Evolutionary conservation across 805 yeast genomes (phyloP).

Genomic region (Candida boleticola): DNA sequence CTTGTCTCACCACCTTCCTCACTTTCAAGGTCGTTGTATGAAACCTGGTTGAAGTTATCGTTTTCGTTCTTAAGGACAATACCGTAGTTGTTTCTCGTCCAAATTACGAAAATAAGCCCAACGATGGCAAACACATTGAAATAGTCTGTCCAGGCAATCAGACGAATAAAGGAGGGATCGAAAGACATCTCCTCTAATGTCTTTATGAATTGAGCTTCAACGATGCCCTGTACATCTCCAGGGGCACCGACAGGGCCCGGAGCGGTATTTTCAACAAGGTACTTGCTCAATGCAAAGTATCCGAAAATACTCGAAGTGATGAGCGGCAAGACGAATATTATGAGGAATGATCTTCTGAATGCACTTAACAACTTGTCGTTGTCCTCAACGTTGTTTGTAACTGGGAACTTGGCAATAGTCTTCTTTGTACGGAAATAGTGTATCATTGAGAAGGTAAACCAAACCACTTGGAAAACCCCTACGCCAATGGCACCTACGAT

Average conservation of each 20-base stretch:
- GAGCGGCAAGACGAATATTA: constrained; percentile 26
- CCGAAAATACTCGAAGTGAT: constrained; percentile 4
- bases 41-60: not conserved
- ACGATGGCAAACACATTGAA: not conserved
- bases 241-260: not conserved
- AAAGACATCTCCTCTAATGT: not conserved
- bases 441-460: constrained; percentile 15
- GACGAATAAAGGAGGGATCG: not conserved
- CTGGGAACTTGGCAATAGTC: constrained; percentile 24
- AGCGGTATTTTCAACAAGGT: not conserved
- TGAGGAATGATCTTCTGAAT: constrained; percentile 23
- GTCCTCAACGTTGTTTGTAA: constrained; percentile 12
- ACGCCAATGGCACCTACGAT: not conserved
- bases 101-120: not conserved
- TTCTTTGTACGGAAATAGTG: constrained; percentile 27
- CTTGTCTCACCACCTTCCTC: too few species aligned
- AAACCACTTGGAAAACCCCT: constrained; percentile 4
- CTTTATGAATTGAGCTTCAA: not conserved
- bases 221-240: not conserved
- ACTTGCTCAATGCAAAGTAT: not conserved
- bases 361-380: constrained; percentile 18
- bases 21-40: constrained; percentile 1
- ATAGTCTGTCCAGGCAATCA: not conserved
- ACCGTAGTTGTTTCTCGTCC: constrained; percentile 6
- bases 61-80: not conserved